Conservation (phyloP, 2,329 filamentous ascomycete species). For the Scolecobasidium constrictum region DNA sequence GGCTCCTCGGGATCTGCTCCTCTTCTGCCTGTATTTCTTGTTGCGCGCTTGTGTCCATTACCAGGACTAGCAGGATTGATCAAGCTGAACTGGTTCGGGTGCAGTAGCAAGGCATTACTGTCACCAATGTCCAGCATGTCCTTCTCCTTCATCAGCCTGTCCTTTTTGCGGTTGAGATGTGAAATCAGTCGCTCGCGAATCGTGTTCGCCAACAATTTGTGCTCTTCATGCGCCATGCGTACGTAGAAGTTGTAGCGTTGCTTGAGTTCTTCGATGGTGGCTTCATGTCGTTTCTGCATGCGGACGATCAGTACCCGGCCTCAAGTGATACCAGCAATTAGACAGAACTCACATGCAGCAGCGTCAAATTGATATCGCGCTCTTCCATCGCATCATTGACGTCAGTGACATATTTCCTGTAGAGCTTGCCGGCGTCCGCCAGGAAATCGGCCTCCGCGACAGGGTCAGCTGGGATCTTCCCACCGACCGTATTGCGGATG, state of each 20-base stretch:
- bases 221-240: slow-evolving; percentile 52
- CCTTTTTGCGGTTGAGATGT: slow-evolving; percentile 45
- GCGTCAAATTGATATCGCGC: slow-evolving; percentile 71
- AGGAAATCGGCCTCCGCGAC: slow-evolving; percentile 58
- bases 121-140: slow-evolving; percentile 57
- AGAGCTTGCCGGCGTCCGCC: slow-evolving; percentile 62
- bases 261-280: slow-evolving; percentile 43
- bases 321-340: neutral
- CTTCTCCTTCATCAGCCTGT: slow-evolving; percentile 51
- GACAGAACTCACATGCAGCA: slow-evolving; percentile 58
- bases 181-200: slow-evolving; percentile 51
- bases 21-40: slow-evolving; percentile 48
- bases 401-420: slow-evolving; percentile 73
- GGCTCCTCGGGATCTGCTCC: slow-evolving; percentile 37
- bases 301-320: neutral
- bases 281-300: slow-evolving; percentile 48
- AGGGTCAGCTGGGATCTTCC: slow-evolving; percentile 27
- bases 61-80: slow-evolving; percentile 53
- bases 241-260: slow-evolving; percentile 48
- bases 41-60: slow-evolving; percentile 53
- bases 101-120: slow-evolving; percentile 52
- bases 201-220: slow-evolving; percentile 45
- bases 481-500: slow-evolving; percentile 33
- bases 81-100: slow-evolving; percentile 56
- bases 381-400: slow-evolving; percentile 83